phyloP scores from a whole-genome alignment of 2,329 filamentous ascomycete genomes.

The Rachicladosporium sp. region DNA sequence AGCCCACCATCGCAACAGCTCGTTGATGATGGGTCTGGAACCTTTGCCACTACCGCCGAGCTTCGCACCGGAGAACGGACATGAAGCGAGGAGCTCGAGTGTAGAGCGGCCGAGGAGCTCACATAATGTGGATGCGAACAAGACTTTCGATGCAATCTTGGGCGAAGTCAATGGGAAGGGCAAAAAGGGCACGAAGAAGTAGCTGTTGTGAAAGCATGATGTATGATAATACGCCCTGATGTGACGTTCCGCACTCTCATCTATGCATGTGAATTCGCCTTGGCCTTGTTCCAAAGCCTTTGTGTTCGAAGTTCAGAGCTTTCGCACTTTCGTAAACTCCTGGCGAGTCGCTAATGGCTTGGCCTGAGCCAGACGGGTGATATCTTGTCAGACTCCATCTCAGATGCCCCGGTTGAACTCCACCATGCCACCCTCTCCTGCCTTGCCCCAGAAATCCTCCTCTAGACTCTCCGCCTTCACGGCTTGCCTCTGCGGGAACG shows the following conservation, averaged over 20 bases:
- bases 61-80: slow-evolving; percentile 24
- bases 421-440: slow-evolving; percentile 70
- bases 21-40: slow-evolving; percentile 30
- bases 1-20: slow-evolving; percentile 4
- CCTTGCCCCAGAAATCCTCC: slow-evolving; percentile 71
- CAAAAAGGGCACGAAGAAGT: slow-evolving; percentile 16
- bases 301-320: no score
- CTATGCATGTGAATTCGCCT: no score
- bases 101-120: slow-evolving; percentile 17
- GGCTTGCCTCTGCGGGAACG: slow-evolving; percentile 82
- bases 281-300: no score
- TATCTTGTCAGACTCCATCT: slow-evolving; percentile 5
- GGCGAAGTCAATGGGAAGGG: slow-evolving; percentile 16
- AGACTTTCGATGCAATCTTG: slow-evolving; percentile 40
- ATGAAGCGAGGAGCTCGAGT: not conserved
- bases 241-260: no score
- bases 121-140: slow-evolving; percentile 25
- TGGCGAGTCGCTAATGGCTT: no score
- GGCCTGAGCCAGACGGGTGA: no score
- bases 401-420: slow-evolving; percentile 94
- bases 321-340: no score
- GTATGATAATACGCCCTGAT: no score
- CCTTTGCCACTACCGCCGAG: slow-evolving; percentile 34
- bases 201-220: not conserved
- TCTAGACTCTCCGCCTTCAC: slow-evolving; percentile 67